Evolutionary conservation across 2,329 filamentous ascomycete genomes (phyloP).

Genomic region (Pseudonectria foliicola): DNA sequence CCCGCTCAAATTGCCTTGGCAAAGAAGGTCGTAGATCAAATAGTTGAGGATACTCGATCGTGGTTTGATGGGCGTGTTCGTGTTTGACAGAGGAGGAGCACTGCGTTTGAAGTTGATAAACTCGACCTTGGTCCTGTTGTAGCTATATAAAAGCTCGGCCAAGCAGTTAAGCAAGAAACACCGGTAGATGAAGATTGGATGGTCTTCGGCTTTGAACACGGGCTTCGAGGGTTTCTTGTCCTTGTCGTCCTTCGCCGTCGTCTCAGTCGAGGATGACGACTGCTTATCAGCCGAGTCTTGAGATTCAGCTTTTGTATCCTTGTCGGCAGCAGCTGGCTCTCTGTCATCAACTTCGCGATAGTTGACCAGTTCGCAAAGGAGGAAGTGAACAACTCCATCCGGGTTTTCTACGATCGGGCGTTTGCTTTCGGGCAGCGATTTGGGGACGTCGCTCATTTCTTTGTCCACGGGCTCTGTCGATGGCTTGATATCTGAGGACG

Average conservation of each 20-base stretch:
- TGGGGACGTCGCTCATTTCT: slow-evolving; percentile 57
- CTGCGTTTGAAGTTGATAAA: slow-evolving; percentile 99
- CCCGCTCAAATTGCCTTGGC: slow-evolving; percentile 53
- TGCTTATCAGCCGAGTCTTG: slow-evolving; percentile 20
- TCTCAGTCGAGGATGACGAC: slow-evolving; percentile 26
- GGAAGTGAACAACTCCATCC: slow-evolving; percentile 90
- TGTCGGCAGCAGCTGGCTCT: slow-evolving; percentile 42
- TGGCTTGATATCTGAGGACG: slow-evolving; percentile 44
- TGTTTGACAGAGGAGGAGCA: slow-evolving; percentile 66
- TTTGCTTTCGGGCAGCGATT: slow-evolving; percentile 61
- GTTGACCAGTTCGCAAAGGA: slow-evolving; percentile 84
- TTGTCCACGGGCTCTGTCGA: slow-evolving; percentile 54
- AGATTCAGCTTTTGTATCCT: slow-evolving; percentile 33
- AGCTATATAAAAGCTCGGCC: slow-evolving; percentile 82
- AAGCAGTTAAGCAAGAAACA: slow-evolving; percentile 92
- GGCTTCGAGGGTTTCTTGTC: slow-evolving; percentile 62
- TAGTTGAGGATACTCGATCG: slow-evolving; percentile 91
- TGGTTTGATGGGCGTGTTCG: slow-evolving; percentile 86
- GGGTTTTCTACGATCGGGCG: slow-evolving; percentile 83
- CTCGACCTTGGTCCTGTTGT: slow-evolving; percentile 92
- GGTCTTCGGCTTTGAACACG: slow-evolving; percentile 82
- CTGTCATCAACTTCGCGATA: slow-evolving; percentile 92
- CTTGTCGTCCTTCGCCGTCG: slow-evolving; percentile 33
- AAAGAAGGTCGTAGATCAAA: slow-evolving; percentile 71
- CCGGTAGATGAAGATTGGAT: slow-evolving; percentile 93